phyloP scores from a whole-genome alignment of 2,329 filamentous ascomycete genomes.

The Ceratocystis eucalypticola region DNA sequence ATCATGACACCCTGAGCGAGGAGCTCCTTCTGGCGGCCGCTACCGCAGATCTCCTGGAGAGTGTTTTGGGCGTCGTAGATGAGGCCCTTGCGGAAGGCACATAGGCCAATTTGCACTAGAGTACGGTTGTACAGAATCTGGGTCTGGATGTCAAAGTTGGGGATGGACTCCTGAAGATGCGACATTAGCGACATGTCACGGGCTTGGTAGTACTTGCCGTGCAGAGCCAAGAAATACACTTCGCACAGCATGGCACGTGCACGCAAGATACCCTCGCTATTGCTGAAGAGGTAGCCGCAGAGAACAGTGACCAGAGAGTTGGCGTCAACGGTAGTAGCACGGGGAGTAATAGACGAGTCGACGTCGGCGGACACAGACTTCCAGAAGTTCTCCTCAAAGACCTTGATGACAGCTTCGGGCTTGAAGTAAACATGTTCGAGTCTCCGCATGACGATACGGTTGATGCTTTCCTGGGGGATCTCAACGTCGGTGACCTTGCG shows the following conservation, averaged over 20 bases:
- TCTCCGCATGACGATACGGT: constrained; percentile 84
- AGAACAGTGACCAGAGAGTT: constrained; percentile 67
- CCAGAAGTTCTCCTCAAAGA: constrained; percentile 90
- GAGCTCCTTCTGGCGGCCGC: constrained; percentile 92
- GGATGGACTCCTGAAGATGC: constrained; percentile 92
- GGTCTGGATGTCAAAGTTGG: constrained; percentile 89
- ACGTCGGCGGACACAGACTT: constrained; percentile 56
- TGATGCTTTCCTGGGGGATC: constrained; percentile 71
- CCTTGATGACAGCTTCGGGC: constrained; percentile 83
- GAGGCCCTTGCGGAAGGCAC: constrained; percentile 91
- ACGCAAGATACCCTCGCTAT: constrained; percentile 91
- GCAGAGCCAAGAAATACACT: constrained; percentile 94
- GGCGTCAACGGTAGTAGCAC: constrained; percentile 53
- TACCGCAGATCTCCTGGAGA: constrained; percentile 94
- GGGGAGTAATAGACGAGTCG: constrained; percentile 70
- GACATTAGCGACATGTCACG: constrained; percentile 99
- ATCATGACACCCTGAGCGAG: constrained; percentile 97
- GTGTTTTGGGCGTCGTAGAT: constrained; percentile 97
- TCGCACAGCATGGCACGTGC: constrained; percentile 96
- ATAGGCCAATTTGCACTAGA: constrained; percentile 92
- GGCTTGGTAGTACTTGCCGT: constrained; percentile 95
- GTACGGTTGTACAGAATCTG: constrained; percentile 99
- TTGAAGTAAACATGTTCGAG: constrained; percentile 99
- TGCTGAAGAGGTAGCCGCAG: constrained; percentile 85
- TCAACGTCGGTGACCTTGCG: constrained; percentile 57